phyloP scores from a whole-genome alignment of 495 filamentous ascomycete species.

The Daldinia decipiens region DNA sequence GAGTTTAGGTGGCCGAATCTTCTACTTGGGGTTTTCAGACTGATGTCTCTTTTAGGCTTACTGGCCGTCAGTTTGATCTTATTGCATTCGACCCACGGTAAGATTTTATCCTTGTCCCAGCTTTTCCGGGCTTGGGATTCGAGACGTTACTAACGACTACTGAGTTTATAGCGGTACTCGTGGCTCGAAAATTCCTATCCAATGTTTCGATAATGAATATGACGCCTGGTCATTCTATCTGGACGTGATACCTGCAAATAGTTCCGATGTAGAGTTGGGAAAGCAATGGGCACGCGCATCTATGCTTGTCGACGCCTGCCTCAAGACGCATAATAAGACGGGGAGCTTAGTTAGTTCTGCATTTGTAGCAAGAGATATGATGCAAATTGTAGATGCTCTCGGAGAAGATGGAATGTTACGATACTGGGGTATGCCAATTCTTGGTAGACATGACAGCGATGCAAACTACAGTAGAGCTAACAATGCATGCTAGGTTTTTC shows the following conservation, averaged over 20 bases:
- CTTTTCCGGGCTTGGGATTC: not conserved
- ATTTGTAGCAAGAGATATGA: constrained; percentile 55
- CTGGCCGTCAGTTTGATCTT: constrained; percentile 54
- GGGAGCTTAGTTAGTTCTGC: constrained; percentile 38
- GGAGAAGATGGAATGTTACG: constrained; percentile 57
- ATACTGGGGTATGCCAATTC: constrained; percentile 55
- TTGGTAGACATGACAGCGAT: not conserved
- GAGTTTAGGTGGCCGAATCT: not conserved
- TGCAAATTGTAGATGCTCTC: constrained; percentile 56
- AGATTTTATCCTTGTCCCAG: not conserved
- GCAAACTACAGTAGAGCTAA: not conserved
- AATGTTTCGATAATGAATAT: constrained; percentile 16
- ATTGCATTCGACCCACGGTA: constrained; percentile 55
- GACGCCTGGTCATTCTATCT: constrained; percentile 28
- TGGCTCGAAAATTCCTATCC: constrained; percentile 30
- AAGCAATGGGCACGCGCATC: constrained; percentile 19
- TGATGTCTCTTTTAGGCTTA: constrained; percentile 36
- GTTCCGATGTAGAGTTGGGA: constrained; percentile 16
- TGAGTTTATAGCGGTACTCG: constrained; percentile 19
- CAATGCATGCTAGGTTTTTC: constrained; percentile 48
- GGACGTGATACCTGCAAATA: not conserved
- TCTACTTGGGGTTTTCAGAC: not conserved
- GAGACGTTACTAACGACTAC: not conserved
- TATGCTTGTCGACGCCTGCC: constrained; percentile 15
- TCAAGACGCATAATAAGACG: constrained; percentile 23